Evolutionary conservation across 176 grass and related monocot species (phyloP).

Genomic region (Musa troglodytarum): DNA sequence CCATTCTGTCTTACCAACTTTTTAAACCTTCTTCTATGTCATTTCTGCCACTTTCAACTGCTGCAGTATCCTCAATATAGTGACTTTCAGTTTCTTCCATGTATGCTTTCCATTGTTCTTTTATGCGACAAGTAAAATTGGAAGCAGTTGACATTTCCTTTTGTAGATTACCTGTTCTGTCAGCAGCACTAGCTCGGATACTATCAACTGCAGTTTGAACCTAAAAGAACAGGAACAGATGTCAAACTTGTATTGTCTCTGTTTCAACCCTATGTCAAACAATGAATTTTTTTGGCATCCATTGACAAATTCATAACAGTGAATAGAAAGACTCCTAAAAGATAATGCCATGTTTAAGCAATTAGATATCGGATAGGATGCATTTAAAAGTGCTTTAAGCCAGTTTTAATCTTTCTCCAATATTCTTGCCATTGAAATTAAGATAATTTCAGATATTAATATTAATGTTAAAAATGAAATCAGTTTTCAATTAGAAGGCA

Average conservation of each 20-base stretch:
- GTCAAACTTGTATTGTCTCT: not conserved
- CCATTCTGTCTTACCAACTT: conserved; percentile 32
- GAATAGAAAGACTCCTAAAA: too few relatives aligned
- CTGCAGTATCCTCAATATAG: conserved; percentile 38
- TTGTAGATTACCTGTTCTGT: conserved; percentile 35
- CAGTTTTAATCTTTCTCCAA: too few relatives aligned
- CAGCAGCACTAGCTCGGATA: conserved; percentile 32
- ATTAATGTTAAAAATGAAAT: too few relatives aligned
- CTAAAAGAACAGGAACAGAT: conserved; percentile 19
- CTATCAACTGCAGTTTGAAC: conserved; percentile 48
- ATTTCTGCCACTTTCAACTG: conserved; percentile 39
- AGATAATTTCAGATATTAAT: too few relatives aligned
- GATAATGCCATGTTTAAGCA: not conserved
- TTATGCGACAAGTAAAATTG: conserved; percentile 47
- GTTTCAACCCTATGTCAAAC: not conserved
- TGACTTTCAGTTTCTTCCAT: conserved; percentile 41
- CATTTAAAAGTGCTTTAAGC: too few relatives aligned
- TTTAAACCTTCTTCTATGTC: conserved; percentile 32
- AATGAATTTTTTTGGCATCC: too few relatives aligned
- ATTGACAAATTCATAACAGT: too few relatives aligned
- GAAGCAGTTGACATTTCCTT: conserved; percentile 44
- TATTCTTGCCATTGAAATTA: too few relatives aligned
- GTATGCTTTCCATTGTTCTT: conserved; percentile 56
- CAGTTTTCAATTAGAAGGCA: too few relatives aligned
- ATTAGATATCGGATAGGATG: not conserved